Evolutionary conservation across 176 grass and related monocot species (phyloP), one percentile per base, ranked within the genome.

Genomic region (Oryza glumipatula): DNA sequence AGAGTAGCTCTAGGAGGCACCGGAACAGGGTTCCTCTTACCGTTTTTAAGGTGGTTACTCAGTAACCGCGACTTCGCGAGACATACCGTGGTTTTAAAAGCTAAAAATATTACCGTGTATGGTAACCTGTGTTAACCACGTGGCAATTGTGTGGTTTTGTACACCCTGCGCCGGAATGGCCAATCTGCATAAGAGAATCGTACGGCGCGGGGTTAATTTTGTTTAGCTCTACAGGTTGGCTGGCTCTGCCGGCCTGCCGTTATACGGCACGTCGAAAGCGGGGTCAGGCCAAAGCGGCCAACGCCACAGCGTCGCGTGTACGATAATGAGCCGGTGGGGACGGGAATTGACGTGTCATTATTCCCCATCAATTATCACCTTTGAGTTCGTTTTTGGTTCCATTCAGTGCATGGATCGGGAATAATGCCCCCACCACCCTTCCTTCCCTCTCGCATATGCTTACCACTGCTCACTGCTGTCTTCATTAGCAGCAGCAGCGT

Each of bases 381-480:
- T n/a, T 44, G 44, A 82, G 78, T 86, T 86, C 48, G 75, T 78
- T 79, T 83, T 79, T 70, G 61, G 75, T 69, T 86, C 83, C 83
- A 90, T 78, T 72, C 74, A 45, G 83, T 72, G 88, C 74, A 86
- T 67, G 84, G 81, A 58, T 38, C 47, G 7, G 83, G 73, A 80
- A 56, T 32, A 56, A n/a, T n/a, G 88, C 24, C 78, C 78, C 71
- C 56, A 44, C 63, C 52, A 15, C 28, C 47, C 73, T 88, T n/a
- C 13, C 58, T 5, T 22, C 35, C 45, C 39, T 22, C 22, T 1
- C 12, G 46, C 51, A 60, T 9, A 60, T 60, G 56, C 56, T 60
- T 3, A 38, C 35, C 35, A 58, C 67, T 9, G 30, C 47, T n/a
- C 28, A 12, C 15, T 48, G 23, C 6, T 67, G 77, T 32, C 15